Evolutionary conservation across 805 yeast genomes (phyloP), one percentile per base, ranked within the genome.

Genomic region (Pichia rugopelliculosa): DNA sequence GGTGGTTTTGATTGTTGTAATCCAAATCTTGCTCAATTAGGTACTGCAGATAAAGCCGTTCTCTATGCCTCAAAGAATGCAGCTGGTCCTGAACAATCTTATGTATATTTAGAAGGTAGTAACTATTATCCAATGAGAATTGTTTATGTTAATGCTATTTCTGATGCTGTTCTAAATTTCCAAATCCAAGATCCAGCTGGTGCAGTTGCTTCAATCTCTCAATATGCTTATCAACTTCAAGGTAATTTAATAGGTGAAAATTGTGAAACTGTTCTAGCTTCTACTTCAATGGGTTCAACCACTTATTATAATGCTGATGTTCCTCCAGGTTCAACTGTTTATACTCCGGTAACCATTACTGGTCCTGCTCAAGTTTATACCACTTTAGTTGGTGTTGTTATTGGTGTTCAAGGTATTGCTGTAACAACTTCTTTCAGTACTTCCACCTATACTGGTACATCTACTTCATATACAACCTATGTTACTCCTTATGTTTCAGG

Each of bases 1-100:
- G 59, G 55, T 46, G 65, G 65, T 15, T 61, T 69, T 22, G 59
- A 59, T 25, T 72, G 76, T 54, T 63, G 72, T 55, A 49, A 55
- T 27, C 51, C 58, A 10, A 15, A 25, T 4, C n/a, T 26, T 13
- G 20, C 34, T 10, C 46, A 43, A n/a, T 23, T 38, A 9, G 50
- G 49, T 33, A 25, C 25, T n/a, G 42, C 49, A 11, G 42, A 41
- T 13, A 23, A 34, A 3, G 46, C 49, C 6, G 39, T 51, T 15
- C 37, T 56, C 48, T 49, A 39, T 18, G 46, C 52, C 27, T 47
- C 39, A 21, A 13, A 26, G 6, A 8, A 42, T 11, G 22, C 37
- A 9, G 11, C 44, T 1, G 12, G 18, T 13, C 47, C 38, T 24
- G 22, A 15, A 17, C 33, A 51, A 27, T 46, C 52, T 4, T 44